A percentile compares a stretch with the other conserved stretches of the same genome.
Evolutionary conservation across 805 yeast species (phyloP).

Genomic region (Pichia nanzhaoensis): DNA sequence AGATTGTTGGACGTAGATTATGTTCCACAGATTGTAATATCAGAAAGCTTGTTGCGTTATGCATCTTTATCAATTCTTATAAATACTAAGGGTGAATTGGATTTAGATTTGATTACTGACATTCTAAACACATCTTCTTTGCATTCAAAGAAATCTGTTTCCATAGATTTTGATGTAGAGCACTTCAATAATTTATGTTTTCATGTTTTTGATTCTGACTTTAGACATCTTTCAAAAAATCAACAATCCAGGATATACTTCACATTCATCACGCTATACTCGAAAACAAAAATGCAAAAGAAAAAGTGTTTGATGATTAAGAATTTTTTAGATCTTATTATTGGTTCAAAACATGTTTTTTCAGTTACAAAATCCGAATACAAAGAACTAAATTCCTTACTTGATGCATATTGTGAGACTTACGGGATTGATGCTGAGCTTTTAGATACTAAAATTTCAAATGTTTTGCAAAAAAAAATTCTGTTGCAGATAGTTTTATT

Average conservation of each 20-base stretch:
- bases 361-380: constrained; percentile 10
- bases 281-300: constrained; percentile 52
- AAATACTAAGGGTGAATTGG: constrained; percentile 43
- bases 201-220: constrained; percentile 38
- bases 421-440: constrained; percentile 44
- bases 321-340: constrained; percentile 48
- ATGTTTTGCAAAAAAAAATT: constrained; percentile 36
- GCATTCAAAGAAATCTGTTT: not conserved
- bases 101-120: constrained; percentile 34
- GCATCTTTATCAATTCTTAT: constrained; percentile 52
- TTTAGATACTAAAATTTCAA: constrained; percentile 8
- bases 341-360: constrained; percentile 11
- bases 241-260: constrained; percentile 61
- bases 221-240: constrained; percentile 38
- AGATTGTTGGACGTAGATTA: constrained; percentile 57
- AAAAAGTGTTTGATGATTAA: constrained; percentile 67
- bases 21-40: constrained; percentile 75
- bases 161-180: constrained; percentile 19
- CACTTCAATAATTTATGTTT: constrained; percentile 47
- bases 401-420: constrained; percentile 42
- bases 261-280: constrained; percentile 58
- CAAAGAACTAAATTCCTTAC: constrained; percentile 16
- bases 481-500: constrained; percentile 39
- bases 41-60: constrained; percentile 62
- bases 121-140: constrained; percentile 36